phyloP scores from a whole-genome alignment of 1,284 basidiomycete genomes.

The Pascua guehoae region DNA sequence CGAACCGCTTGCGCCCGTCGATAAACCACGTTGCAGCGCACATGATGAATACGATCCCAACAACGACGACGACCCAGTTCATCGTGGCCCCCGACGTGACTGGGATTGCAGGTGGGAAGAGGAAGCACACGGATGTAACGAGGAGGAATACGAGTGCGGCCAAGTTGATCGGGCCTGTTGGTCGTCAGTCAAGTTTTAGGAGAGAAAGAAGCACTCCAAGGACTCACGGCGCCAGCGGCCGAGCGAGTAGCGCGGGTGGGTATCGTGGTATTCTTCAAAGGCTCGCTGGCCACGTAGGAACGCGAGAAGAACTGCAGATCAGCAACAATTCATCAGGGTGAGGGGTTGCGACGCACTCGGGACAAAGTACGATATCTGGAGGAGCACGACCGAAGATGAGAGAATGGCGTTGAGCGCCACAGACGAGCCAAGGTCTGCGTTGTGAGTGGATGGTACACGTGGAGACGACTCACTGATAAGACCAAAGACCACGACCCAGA shows the following conservation, averaged over 20 bases:
- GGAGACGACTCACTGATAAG: constrained; percentile 51
- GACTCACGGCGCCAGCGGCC: constrained; percentile 8
- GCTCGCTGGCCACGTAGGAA: constrained; percentile 23
- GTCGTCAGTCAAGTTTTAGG: background rate
- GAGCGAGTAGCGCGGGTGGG: constrained; percentile 4
- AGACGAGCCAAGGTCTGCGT: constrained; percentile 53
- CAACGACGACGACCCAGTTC: constrained; percentile 50
- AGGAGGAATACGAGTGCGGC: constrained; percentile 44
- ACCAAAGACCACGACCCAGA: constrained; percentile 50
- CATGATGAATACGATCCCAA: constrained; percentile 35
- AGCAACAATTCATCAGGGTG: background rate
- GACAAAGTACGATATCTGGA: constrained; percentile 48
- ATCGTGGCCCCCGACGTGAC: constrained; percentile 41
- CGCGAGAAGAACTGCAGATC: constrained; percentile 19
- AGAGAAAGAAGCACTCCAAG: constrained; percentile 8
- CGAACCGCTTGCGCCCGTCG: constrained; percentile 43
- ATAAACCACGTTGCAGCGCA: constrained; percentile 43
- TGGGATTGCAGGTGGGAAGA: constrained; percentile 52
- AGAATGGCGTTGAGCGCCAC: constrained; percentile 52
- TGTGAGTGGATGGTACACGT: background rate
- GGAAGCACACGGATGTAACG: constrained; percentile 53
- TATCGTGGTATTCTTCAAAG: constrained; percentile 15
- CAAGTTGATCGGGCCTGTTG: constrained; percentile 34
- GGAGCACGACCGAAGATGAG: constrained; percentile 43
- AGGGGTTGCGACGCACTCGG: constrained; percentile 44